Percentiles rank a stretch among this genome's conserved stretches.
These are phyloP conservation scores for Echium plantagineum DNA, from an alignment of 257 asterid genomes.

Conservation along the genomic window DNA sequence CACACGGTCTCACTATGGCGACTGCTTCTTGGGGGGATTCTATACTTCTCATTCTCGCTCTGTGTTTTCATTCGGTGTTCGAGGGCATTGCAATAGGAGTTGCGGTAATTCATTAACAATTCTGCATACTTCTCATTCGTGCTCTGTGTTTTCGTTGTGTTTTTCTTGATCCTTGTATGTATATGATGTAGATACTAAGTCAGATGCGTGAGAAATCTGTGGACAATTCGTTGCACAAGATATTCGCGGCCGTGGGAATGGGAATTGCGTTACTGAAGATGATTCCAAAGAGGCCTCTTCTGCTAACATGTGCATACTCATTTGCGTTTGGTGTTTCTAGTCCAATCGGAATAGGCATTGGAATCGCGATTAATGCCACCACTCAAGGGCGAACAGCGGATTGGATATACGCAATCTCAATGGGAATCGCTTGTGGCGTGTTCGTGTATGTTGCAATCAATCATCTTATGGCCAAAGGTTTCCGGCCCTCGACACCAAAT, in stretches of 20 bases:
- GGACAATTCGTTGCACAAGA: conserved; percentile 89
- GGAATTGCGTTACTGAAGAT: conserved; percentile 76
- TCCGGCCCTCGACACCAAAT: conserved; percentile 32
- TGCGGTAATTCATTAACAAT: conserved; percentile 28
- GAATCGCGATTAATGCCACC: conserved; percentile 79
- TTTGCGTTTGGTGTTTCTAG: conserved; percentile 78
- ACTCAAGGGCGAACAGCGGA: conserved; percentile 52
- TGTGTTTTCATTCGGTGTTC: conserved; percentile 81
- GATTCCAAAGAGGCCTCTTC: conserved; percentile 81
- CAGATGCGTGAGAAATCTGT: conserved; percentile 67
- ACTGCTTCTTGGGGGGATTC: conserved; percentile 41
- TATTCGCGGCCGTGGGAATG: conserved; percentile 84
- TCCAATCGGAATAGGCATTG: conserved; percentile 78
- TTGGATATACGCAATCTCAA: conserved; percentile 77
- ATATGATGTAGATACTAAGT: conserved; percentile 39
- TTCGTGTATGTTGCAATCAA: conserved; percentile 74
- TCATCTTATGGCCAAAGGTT: conserved; percentile 68
- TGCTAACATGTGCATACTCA: conserved; percentile 50
- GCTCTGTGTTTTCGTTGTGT: too few species aligned
- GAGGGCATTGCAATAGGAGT: conserved; percentile 95
- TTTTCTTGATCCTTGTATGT: neutral
- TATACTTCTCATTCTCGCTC: conserved; percentile 57
- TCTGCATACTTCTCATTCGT: too few species aligned
- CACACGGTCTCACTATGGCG: conserved; percentile 33
- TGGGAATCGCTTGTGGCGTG: conserved; percentile 79